Percentiles rank a stretch among this genome's conserved stretches.
These are phyloP conservation scores for Kwoniella newhampshirensis DNA, from an alignment of 768 basidiomycete genomes.

Conservation along the genomic window DNA sequence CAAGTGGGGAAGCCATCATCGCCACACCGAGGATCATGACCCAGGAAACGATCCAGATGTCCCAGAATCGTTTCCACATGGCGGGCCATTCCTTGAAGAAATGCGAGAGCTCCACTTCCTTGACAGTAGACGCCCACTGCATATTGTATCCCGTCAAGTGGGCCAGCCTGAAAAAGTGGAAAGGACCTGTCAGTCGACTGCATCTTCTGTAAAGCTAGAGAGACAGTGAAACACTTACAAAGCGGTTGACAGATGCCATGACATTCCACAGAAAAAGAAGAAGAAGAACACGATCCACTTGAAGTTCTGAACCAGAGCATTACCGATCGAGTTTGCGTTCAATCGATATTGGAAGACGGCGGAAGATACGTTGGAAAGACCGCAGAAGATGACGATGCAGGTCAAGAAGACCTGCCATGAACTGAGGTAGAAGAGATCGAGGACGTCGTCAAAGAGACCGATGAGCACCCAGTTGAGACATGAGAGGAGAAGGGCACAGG, in stretches of 20 bases:
- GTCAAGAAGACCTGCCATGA: conserved; percentile 53
- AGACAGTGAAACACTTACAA: conserved; percentile 48
- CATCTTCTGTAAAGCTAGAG: no score
- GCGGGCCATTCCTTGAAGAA: conserved; percentile 88
- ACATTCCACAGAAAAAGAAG: conserved; percentile 60
- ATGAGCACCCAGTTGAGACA: conserved; percentile 71
- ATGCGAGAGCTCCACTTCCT: conserved; percentile 71
- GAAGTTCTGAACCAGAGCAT: conserved; percentile 47
- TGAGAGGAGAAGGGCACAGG: conserved; percentile 64
- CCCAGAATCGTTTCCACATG: conserved; percentile 76
- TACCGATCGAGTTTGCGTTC: conserved; percentile 49
- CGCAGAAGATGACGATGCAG: conserved; percentile 51
- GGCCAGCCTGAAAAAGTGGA: conserved; percentile 52
- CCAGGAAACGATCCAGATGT: conserved; percentile 59
- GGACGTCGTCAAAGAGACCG: conserved; percentile 56
- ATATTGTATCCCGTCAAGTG: conserved; percentile 64
- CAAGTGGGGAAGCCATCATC: conserved; percentile 59
- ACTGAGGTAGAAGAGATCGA: conserved; percentile 50
- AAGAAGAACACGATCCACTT: conserved; percentile 66
- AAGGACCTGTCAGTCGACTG: conserved; percentile 20
- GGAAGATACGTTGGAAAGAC: conserved; percentile 50
- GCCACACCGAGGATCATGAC: conserved; percentile 57
- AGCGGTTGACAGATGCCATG: conserved; percentile 66
- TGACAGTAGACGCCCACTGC: conserved; percentile 75
- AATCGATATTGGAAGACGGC: conserved; percentile 52